Conservation (phyloP, 2,329 filamentous ascomycete species). For the Neophaeococcomyces mojaviensis region DNA sequence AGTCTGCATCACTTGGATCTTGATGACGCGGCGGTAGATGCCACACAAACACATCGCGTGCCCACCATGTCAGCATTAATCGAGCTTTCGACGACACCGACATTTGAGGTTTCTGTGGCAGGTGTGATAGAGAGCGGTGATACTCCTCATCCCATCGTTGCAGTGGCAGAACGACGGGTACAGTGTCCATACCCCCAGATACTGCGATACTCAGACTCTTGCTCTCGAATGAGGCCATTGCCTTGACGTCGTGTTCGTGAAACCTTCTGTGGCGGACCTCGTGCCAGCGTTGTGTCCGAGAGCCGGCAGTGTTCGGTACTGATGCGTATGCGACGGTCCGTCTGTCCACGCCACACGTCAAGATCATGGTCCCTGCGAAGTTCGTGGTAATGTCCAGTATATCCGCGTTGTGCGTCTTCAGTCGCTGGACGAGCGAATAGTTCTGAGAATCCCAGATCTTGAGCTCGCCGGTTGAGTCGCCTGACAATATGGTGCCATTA, state of each 20-base stretch:
- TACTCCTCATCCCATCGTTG: constrained; percentile 61
- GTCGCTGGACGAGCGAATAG: constrained; percentile 76
- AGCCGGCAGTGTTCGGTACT: constrained; percentile 39
- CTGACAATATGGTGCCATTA: constrained; percentile 84
- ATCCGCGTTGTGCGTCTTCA: constrained; percentile 83
- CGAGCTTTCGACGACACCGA: constrained; percentile 65
- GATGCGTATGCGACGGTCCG: constrained; percentile 68
- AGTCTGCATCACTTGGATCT: constrained; percentile 3
- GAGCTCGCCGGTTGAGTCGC: constrained; percentile 88
- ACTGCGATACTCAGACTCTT: constrained; percentile 77
- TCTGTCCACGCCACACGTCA: constrained; percentile 88
- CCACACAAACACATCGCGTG: constrained; percentile 80
- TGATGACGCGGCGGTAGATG: constrained; percentile 23
- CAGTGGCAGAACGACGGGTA: constrained; percentile 73
- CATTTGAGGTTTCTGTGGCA: constrained; percentile 71
- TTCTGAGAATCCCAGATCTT: constrained; percentile 91
- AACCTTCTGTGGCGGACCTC: constrained; percentile 80
- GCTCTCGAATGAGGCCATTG: constrained; percentile 83
- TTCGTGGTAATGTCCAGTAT: constrained; percentile 80
- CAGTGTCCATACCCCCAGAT: constrained; percentile 84
- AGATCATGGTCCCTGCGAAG: constrained; percentile 69
- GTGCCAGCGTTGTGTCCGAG: constrained; percentile 62
- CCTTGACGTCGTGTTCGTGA: constrained; percentile 91
- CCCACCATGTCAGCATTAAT: constrained; percentile 86
- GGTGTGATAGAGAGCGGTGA: constrained; percentile 70